Conservation (phyloP, 2,329 filamentous ascomycete species). For the Aspergillus proliferans region DNA sequence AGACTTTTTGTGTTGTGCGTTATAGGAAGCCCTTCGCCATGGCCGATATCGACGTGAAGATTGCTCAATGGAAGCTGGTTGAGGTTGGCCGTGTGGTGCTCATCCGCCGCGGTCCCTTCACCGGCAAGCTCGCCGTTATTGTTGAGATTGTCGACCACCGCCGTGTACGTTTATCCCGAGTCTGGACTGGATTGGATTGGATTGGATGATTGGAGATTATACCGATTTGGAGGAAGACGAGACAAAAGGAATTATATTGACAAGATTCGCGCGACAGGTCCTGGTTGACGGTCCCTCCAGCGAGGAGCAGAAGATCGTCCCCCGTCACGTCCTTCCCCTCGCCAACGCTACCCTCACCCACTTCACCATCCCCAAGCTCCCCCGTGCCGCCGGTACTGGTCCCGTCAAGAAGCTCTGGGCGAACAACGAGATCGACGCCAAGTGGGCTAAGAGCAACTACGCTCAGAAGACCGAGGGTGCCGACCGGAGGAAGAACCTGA, state of each 20-base stretch:
- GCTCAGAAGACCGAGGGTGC: conserved; percentile 87
- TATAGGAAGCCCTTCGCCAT: conserved; percentile 61
- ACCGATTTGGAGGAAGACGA: conserved; percentile 4
- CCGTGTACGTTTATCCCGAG: conserved; percentile 68
- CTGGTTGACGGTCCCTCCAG: conserved; percentile 91
- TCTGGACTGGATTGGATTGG: conserved; percentile 1
- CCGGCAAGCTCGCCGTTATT: conserved; percentile 83
- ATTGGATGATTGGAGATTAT: conserved; percentile 6
- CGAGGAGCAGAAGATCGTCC: conserved; percentile 70
- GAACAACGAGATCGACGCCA: conserved; percentile 81
- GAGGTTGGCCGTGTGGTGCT: conserved; percentile 97
- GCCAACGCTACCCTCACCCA: conserved; percentile 80
- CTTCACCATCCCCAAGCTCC: conserved; percentile 78
- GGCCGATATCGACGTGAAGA: conserved; percentile 75
- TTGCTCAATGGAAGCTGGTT: conserved; percentile 87
- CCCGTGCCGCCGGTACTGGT: conserved; percentile 75
- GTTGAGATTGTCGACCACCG: conserved; percentile 99
- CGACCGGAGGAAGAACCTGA: conserved; percentile 81
- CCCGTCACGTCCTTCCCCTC: conserved; percentile 81
- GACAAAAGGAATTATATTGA: background rate
- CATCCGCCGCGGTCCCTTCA: conserved; percentile 74
- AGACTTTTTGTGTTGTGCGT: conserved; percentile 4
- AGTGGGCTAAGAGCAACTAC: conserved; percentile 88
- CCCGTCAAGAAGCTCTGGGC: conserved; percentile 85
- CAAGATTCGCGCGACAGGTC: conserved; percentile 53